phyloP scores from a whole-genome alignment of 2,329 filamentous ascomycete species.

The Aspergillus luchuensis region DNA sequence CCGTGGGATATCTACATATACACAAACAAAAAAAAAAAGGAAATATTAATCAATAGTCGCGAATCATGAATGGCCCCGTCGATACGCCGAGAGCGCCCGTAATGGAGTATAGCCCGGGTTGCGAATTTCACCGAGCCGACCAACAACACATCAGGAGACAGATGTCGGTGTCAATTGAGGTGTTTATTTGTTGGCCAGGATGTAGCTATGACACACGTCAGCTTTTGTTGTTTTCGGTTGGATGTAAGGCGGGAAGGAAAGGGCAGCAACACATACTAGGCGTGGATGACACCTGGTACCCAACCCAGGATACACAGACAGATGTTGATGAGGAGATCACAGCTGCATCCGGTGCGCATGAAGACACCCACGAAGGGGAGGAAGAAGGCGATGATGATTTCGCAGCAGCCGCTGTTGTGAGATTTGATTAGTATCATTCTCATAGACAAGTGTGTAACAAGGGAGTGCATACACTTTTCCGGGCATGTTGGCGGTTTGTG shows the following conservation, averaged over 20 bases:
- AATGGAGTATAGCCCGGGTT: neutral
- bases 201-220: constrained; percentile 1
- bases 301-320: constrained; percentile 9
- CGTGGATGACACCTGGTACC: constrained; percentile 8
- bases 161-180: neutral
- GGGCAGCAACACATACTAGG: neutral
- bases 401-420: constrained; percentile 3
- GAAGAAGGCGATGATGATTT: constrained; percentile 9
- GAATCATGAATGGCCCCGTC: neutral
- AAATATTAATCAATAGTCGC: neutral
- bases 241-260: neutral
- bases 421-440: neutral
- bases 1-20: neutral
- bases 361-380: constrained; percentile 9
- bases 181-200: constrained; percentile 8
- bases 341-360: constrained; percentile 9
- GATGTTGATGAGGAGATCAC: constrained; percentile 10
- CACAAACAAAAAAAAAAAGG: neutral
- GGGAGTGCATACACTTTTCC: neutral
- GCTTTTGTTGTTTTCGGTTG: neutral
- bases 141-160: neutral
- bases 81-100: constrained; percentile 5
- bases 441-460: neutral
- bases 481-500: neutral
- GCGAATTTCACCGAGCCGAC: neutral